Evolutionary conservation across 2,329 filamentous ascomycete species (phyloP).

Genomic region (Paraconiothyrium sp.): DNA sequence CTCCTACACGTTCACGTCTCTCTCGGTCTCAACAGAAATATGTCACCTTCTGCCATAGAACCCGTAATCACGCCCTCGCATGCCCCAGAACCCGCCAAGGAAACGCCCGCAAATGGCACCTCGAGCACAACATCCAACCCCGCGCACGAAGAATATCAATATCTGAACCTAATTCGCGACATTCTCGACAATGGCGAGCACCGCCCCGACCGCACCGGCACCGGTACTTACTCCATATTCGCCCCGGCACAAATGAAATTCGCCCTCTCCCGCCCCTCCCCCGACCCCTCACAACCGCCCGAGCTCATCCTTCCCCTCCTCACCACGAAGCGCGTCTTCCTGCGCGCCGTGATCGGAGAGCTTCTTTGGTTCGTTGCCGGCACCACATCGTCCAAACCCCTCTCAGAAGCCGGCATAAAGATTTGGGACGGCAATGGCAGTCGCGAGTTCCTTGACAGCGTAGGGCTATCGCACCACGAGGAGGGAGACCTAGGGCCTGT

Average conservation of each 20-base stretch:
- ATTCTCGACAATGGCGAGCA: slow-evolving; percentile 87
- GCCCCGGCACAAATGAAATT: slow-evolving; percentile 89
- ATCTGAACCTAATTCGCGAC: slow-evolving; percentile 85
- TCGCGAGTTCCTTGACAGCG: slow-evolving; percentile 85
- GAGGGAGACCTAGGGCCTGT: slow-evolving; percentile 93
- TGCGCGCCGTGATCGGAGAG: slow-evolving; percentile 87
- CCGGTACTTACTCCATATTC: slow-evolving; percentile 89
- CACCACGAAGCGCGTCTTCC: slow-evolving; percentile 96
- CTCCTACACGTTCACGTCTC: not conserved
- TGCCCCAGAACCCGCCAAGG: slow-evolving; percentile 26
- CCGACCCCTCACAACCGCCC: slow-evolving; percentile 51
- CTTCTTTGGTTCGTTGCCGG: slow-evolving; percentile 95
- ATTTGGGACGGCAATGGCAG: slow-evolving; percentile 99
- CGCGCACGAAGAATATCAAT: slow-evolving; percentile 89
- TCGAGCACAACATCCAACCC: slow-evolving; percentile 19
- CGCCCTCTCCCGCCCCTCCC: slow-evolving; percentile 70
- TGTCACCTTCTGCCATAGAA: slow-evolving; percentile 42
- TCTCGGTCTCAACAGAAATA: slow-evolving; percentile 17
- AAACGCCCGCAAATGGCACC: slow-evolving; percentile 24
- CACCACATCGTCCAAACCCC: slow-evolving; percentile 78
- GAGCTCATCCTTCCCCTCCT: slow-evolving; percentile 85
- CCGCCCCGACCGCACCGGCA: slow-evolving; percentile 91
- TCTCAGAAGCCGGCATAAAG: slow-evolving; percentile 84
- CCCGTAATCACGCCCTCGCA: slow-evolving; percentile 32
- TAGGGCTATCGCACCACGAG: slow-evolving; percentile 82